These are phyloP conservation scores for Syncephalastrum monosporum DNA, from an alignment of 371 early-diverging fungal genomes.

Conservation along the genomic window DNA sequence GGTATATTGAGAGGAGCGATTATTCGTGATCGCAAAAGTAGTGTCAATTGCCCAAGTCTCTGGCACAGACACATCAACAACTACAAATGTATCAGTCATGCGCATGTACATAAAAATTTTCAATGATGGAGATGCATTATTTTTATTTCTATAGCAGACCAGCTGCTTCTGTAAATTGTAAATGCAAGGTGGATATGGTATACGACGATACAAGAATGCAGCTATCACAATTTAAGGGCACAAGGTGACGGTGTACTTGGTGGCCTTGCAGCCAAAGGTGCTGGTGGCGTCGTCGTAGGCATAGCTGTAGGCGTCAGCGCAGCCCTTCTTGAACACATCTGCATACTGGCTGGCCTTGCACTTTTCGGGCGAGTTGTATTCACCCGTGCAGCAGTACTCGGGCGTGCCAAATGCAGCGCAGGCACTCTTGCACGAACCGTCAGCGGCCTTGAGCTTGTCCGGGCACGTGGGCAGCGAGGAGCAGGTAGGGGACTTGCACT, in stretches of 20 bases:
- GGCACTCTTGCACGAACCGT: slow-evolving; percentile 41
- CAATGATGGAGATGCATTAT: too few species aligned
- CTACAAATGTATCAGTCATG: too few species aligned
- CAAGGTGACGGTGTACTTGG: slow-evolving; percentile 44
- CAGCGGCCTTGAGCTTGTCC: slow-evolving; percentile 22
- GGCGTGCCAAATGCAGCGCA: slow-evolving; percentile 35
- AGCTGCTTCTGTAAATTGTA: too few species aligned
- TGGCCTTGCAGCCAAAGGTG: slow-evolving; percentile 37
- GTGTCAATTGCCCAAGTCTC: too few species aligned
- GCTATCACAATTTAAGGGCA: slow-evolving; percentile 23
- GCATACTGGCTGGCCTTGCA: slow-evolving; percentile 37
- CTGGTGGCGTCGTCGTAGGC: slow-evolving; percentile 53
- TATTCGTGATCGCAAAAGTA: too few species aligned
- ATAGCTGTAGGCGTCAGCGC: slow-evolving; percentile 54
- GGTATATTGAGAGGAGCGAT: too few species aligned
- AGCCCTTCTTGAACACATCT: slow-evolving; percentile 25
- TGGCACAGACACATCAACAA: too few species aligned
- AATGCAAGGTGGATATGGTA: too few species aligned
- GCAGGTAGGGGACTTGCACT: slow-evolving; percentile 31
- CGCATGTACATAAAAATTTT: too few species aligned
- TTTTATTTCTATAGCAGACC: too few species aligned
- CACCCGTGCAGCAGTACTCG: slow-evolving; percentile 43
- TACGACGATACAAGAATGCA: not conserved
- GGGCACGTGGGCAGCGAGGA: slow-evolving; percentile 33
- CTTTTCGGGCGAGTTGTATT: slow-evolving; percentile 19